Conservation (phyloP, 106 monocot species). For the Acorus calamus region DNA sequence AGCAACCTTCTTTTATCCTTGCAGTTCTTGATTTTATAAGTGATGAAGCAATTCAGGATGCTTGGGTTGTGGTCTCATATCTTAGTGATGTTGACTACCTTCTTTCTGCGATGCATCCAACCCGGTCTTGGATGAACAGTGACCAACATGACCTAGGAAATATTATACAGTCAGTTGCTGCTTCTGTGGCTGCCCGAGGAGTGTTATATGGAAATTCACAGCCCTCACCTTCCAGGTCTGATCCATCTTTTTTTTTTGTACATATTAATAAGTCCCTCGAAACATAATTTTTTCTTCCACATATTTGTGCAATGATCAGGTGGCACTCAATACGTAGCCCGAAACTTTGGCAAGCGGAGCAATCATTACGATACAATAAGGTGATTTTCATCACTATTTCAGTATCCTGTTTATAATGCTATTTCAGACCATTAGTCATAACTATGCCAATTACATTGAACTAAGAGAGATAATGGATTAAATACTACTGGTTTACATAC, state of each 20-base stretch:
- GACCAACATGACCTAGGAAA: conserved; percentile 31
- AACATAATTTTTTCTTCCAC: background rate
- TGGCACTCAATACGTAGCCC: conserved; percentile 91
- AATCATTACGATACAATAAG: conserved; percentile 43
- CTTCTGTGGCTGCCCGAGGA: conserved; percentile 79
- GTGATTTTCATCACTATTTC: conserved; percentile 14
- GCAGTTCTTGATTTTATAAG: conserved; percentile 82
- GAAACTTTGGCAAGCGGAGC: conserved; percentile 75
- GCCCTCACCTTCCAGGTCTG: conserved; percentile 57
- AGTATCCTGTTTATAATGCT: no score
- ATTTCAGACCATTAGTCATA: no score
- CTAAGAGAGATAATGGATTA: no score
- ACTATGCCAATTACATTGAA: no score
- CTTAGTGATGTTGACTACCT: conserved; percentile 83
- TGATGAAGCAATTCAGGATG: conserved; percentile 58
- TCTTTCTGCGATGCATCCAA: conserved; percentile 20
- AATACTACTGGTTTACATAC: no score
- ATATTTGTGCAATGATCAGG: conserved; percentile 30
- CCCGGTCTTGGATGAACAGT: conserved; percentile 11
- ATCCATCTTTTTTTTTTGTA: background rate
- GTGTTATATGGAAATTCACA: conserved; percentile 88
- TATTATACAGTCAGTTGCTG: conserved; percentile 51
- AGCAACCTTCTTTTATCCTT: conserved; percentile 2
- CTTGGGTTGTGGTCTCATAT: conserved; percentile 66
- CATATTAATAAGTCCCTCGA: background rate